phyloP scores from a whole-genome alignment of 345 rosid genomes.

The Dimocarpus longan region DNA sequence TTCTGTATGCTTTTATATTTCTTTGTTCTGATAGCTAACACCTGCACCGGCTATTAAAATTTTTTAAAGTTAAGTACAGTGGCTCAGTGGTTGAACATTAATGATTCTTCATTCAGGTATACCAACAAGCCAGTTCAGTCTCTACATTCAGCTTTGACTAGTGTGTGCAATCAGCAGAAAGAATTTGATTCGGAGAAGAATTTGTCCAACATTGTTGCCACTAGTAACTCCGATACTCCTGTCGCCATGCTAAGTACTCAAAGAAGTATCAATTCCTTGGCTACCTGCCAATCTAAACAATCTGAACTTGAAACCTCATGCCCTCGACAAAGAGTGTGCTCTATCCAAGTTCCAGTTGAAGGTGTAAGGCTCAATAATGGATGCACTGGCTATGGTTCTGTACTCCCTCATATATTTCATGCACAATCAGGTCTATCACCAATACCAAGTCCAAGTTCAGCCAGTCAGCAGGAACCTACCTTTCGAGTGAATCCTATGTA shows the following conservation, averaged over 20 bases:
- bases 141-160: slow-evolving; percentile 37
- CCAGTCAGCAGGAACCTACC: slow-evolving; percentile 54
- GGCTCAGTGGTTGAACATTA: not conserved
- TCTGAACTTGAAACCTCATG: slow-evolving; percentile 43
- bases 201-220: slow-evolving; percentile 25
- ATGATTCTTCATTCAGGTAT: slow-evolving; percentile 56
- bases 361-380: slow-evolving; percentile 37
- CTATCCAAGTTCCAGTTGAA: slow-evolving; percentile 50
- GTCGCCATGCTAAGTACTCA: slow-evolving; percentile 46
- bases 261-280: slow-evolving; percentile 42
- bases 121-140: slow-evolving; percentile 49
- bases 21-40: not conserved
- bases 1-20: slow-evolving; percentile 8
- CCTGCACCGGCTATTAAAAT: not conserved
- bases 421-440: slow-evolving; percentile 45
- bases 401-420: slow-evolving; percentile 34
- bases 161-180: slow-evolving; percentile 28
- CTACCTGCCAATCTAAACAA: slow-evolving; percentile 36
- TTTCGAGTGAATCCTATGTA: slow-evolving; percentile 41
- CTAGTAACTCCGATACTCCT: slow-evolving; percentile 37
- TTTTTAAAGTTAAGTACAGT: not conserved
- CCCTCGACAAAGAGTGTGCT: slow-evolving; percentile 47
- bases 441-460: slow-evolving; percentile 55
- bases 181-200: slow-evolving; percentile 37
- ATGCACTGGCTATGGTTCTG: slow-evolving; percentile 44